Base-by-base conservation (phyloP, 345 rosid species). In the Gynandropsis gynandra region DNA sequence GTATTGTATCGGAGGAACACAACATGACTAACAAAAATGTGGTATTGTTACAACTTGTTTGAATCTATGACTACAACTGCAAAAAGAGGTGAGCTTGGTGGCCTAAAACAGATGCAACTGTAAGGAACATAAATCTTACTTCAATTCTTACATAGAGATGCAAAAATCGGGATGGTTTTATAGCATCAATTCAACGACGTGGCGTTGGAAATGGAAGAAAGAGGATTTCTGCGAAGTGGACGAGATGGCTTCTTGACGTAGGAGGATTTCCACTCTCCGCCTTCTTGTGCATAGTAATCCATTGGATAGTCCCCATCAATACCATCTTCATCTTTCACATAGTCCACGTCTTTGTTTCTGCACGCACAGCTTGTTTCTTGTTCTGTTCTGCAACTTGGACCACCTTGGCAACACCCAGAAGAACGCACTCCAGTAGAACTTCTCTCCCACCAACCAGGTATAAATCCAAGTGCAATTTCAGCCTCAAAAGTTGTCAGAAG, bases 211-310 rank as follows among this genome's bases (percentile, higher is more conserved):
- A 24, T 5, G 29, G 29, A 24, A 5, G 76, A 57, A 1, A 43
- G 16, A 32, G 49, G 35, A 20, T 32, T 69, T 54, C 68, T 74
- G 41, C 73, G 64, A 47, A 20, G 9, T 5, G 80, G 75, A 34
- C 82, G 84, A 29, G 70, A 64, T 9, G 61, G 10, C 73, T 83
- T 90, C 76, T 79, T 87, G 49, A 71, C 68, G 63, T 90, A 80
- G 9, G 92, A 75, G 1, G 98, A 90, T 69, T 87, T 87, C 96
- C 98, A 87, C 16, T 80, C 92, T 24, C 96, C 98, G 38, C 98
- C 98, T 50, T 90, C 85, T 66, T 87, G 89, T 10, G 96, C 95
- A 70, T 82, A 87, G 54, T 90, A 90, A 73, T 90, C 96, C 98
- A 90, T 87, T 0, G 96, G 95, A 62, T 90, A 87, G 52, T 82